These are phyloP conservation scores for Ceratonia siliqua DNA, from an alignment of 306 rosid species.

Conservation along the genomic window DNA sequence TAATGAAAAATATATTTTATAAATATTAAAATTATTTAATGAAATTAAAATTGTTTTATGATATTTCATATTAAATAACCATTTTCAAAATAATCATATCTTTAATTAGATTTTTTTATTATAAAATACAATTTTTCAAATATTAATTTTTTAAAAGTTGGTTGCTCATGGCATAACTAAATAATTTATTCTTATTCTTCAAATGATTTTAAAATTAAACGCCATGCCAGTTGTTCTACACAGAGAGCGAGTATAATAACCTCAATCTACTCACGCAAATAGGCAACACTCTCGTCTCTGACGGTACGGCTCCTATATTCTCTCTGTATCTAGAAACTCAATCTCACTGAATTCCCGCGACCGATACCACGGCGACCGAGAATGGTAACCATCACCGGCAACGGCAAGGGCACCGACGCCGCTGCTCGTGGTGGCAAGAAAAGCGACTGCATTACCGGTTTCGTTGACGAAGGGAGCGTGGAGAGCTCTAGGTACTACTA, in stretches of 20 bases:
- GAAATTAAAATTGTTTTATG: no score
- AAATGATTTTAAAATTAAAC: no score
- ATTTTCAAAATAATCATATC: no score
- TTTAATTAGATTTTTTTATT: no score
- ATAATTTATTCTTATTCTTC: no score
- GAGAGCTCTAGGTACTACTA: slow-evolving; percentile 47
- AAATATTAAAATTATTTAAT: no score
- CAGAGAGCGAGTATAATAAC: background rate
- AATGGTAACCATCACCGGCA: background rate
- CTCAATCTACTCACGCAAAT: background rate
- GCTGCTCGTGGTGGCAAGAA: background rate
- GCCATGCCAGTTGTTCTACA: background rate
- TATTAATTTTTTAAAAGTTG: no score
- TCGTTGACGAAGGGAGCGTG: background rate
- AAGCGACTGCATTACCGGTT: slow-evolving; percentile 10
- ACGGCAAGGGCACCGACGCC: background rate
- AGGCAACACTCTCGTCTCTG: background rate
- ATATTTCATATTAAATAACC: no score
- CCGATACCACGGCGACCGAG: background rate
- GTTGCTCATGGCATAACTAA: no score
- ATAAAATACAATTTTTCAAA: no score
- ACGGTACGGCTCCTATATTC: background rate
- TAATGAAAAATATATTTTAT: no score
- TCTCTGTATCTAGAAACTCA: background rate
- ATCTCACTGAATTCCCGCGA: background rate